These are phyloP conservation scores for Pleurotus cornucopiae DNA, from an alignment of 768 basidiomycete genomes.

Conservation along the genomic window DNA sequence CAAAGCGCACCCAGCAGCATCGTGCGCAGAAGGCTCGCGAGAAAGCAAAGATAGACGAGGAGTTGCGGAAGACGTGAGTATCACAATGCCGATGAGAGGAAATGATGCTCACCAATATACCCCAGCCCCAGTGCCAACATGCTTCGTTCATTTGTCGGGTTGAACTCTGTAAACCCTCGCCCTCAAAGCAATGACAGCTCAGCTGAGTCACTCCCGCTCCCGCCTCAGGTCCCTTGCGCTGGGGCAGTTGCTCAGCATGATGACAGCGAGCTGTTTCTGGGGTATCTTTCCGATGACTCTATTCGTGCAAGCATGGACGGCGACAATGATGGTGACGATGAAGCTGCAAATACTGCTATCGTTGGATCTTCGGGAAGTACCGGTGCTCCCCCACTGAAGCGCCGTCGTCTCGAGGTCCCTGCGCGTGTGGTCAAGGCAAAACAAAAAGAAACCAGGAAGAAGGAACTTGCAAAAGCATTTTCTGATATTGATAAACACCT, in stretches of 20 bases:
- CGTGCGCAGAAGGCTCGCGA: not conserved
- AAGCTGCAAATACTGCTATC: not conserved
- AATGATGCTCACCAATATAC: not conserved
- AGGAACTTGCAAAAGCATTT: conserved; percentile 11
- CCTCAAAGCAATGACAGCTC: not conserved
- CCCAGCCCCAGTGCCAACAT: not conserved
- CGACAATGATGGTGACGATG: not conserved
- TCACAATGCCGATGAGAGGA: not conserved
- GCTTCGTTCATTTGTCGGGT: not conserved
- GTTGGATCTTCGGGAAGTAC: not conserved
- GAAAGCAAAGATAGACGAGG: conserved; percentile 2
- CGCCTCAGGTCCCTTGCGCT: not conserved
- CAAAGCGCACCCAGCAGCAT: conserved; percentile 6
- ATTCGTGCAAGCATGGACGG: conserved; percentile 8
- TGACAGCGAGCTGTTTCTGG: conserved; percentile 11
- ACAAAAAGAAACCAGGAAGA: conserved; percentile 4
- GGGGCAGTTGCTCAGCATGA: not conserved
- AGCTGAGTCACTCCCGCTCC: not conserved
- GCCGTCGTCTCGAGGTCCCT: conserved; percentile 17
- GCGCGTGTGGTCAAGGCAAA: conserved; percentile 3
- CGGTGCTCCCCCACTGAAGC: conserved; percentile 15
- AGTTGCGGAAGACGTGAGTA: not conserved
- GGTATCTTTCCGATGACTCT: conserved; percentile 19
- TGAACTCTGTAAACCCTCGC: not conserved
- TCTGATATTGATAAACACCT: conserved; percentile 21